Conservation (phyloP, 129 eudicot genomes). For the Dittrichia graveolens region DNA sequence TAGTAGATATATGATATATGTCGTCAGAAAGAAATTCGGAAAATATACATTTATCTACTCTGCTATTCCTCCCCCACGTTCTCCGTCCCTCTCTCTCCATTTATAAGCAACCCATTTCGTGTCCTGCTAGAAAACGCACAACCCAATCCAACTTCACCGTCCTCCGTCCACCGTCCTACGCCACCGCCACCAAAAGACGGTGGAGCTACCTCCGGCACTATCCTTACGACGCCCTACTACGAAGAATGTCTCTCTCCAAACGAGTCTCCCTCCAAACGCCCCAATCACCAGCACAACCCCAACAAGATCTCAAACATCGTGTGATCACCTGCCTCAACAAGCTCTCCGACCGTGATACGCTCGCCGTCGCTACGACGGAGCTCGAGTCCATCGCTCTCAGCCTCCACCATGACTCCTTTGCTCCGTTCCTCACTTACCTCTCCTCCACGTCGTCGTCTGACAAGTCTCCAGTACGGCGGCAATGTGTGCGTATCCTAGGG, state of each 20-base stretch:
- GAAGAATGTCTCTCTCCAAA: conserved; percentile 39
- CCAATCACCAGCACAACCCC: conserved; percentile 37
- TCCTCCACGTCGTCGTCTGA: conserved; percentile 62
- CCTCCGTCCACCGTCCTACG: conserved; percentile 27
- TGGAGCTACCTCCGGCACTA: conserved; percentile 8
- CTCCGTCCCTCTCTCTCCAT: conserved; percentile 30
- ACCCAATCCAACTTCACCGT: conserved; percentile 13
- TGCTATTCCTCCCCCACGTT: conserved; percentile 30
- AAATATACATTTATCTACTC: conserved; percentile 23
- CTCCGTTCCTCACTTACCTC: conserved; percentile 69
- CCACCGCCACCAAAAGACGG: background rate
- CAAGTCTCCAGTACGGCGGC: conserved; percentile 73
- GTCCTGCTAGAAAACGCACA: conserved; percentile 17
- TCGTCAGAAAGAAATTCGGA: background rate
- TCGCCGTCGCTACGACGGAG: conserved; percentile 66
- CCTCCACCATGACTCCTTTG: conserved; percentile 47
- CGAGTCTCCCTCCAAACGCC: conserved; percentile 41
- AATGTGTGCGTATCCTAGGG: conserved; percentile 62
- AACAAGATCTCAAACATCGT: conserved; percentile 56
- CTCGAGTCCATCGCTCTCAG: conserved; percentile 61
- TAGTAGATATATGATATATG: background rate
- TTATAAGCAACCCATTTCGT: conserved; percentile 32
- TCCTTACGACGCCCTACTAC: background rate
- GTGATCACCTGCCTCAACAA: conserved; percentile 65
- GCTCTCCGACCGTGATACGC: conserved; percentile 86